Base-by-base conservation (phyloP, 768 basidiomycete species). In the Pleurotus sapidus region DNA sequence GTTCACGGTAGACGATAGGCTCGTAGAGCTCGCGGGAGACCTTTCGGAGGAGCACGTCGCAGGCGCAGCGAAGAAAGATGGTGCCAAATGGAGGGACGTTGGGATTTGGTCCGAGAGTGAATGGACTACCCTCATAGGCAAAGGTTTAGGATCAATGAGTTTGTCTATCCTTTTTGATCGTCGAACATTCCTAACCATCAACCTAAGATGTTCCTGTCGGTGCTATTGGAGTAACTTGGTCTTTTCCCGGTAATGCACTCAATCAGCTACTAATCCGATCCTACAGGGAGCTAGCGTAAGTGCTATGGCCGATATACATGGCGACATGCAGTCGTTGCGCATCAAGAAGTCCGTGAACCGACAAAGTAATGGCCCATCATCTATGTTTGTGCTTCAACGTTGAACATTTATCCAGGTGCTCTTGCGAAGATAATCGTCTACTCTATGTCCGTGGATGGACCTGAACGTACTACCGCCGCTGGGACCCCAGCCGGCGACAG, bases 91-190 rank as follows among this genome's bases (percentile, higher is more conserved):
- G 86, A 88, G 87, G 68, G 90, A 92, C 62, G 81, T 98, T 37
- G 95, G 95, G 11, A 95, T 98, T 55, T 95, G 93, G 83, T 87
- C 83, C 4, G 82, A 92, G 57, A 76, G 82, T 43, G 87, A 98
- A 70, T 98, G 93, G 86, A 84, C 84, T 56, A 75, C 89, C 24
- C 73, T 98, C 49, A 82, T 95, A 61, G 86, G 86, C 37, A 95
- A 95, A 68, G 88, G 90, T 12, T 74, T 98, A 34, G 80, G 83
- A 30, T 88, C 89, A 4, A 87, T 93, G 86, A 87, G 90, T 89
- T 70, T 57, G 78, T 54, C 17, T n/a, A 17, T 54, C 23, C 38
- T 69, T 25, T 54, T 58, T 55, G 34, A 48, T 39, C 15, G 40
- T 56, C 51, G 34, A 15, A 25, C 9, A 24, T 38, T 25, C 6